Percentiles rank a stretch among this genome's conserved stretches.
These are phyloP conservation scores for Sugiyamaella boreocaroliniensis DNA, from an alignment of 805 yeast genomes.

Conservation along the genomic window DNA sequence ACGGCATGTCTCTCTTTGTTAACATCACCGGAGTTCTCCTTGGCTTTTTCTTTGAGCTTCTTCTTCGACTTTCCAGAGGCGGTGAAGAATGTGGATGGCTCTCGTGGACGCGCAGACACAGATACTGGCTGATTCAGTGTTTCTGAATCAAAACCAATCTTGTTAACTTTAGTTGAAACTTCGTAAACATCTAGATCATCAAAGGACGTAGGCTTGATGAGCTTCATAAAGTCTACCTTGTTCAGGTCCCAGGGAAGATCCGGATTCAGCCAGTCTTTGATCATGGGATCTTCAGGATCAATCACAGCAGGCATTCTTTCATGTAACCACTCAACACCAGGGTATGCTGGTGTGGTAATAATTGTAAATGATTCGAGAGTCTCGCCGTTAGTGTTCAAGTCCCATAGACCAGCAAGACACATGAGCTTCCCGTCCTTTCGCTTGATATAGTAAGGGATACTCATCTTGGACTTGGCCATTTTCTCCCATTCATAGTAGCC, in stretches of 20 bases:
- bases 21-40: too few relatives aligned
- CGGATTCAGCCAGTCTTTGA: constrained; percentile 60
- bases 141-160: constrained; percentile 43
- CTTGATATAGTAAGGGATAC: constrained; percentile 60
- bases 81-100: constrained; percentile 4
- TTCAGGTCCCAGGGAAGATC: constrained; percentile 13
- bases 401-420: constrained; percentile 60
- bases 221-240: constrained; percentile 33
- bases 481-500: constrained; percentile 84
- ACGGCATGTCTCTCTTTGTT: too few relatives aligned
- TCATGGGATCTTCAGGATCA: constrained; percentile 43
- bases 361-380: constrained; percentile 52
- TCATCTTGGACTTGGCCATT: constrained; percentile 38
- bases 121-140: constrained; percentile 32
- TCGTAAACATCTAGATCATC: constrained; percentile 43
- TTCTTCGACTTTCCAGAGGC: background rate
- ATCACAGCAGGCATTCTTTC: constrained; percentile 70
- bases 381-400: constrained; percentile 20
- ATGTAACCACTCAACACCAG: constrained; percentile 62
- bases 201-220: constrained; percentile 36
- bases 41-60: background rate
- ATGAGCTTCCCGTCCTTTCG: constrained; percentile 47
- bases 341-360: constrained; percentile 65
- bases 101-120: background rate
- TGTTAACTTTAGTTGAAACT: constrained; percentile 62